phyloP scores from a whole-genome alignment of 2,329 filamentous ascomycete genomes.

The Zasmidium cellare region DNA sequence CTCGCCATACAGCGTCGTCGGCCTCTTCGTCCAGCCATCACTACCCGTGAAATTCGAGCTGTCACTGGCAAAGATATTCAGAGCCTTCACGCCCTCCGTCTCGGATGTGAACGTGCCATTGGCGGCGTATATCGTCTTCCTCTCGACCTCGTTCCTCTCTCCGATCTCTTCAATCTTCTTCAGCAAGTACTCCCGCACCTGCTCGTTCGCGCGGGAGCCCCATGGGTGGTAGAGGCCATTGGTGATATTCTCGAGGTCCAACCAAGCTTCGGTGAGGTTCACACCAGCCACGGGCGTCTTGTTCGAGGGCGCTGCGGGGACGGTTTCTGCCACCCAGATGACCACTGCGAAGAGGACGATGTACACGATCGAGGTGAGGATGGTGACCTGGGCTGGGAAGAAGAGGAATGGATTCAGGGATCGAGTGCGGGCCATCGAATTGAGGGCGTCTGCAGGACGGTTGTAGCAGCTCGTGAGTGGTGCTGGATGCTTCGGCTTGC shows the following conservation, averaged over 20 bases:
- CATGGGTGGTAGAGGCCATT: conserved; percentile 68
- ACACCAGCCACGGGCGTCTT: conserved; percentile 60
- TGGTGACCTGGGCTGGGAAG: conserved; percentile 74
- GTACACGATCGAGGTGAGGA: conserved; percentile 76
- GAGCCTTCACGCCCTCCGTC: conserved; percentile 13
- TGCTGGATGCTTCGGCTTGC: not conserved
- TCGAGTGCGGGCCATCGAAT: conserved; percentile 16
- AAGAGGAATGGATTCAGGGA: conserved; percentile 64
- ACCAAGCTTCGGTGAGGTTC: conserved; percentile 84
- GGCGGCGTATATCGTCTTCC: conserved; percentile 29
- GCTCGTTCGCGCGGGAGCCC: conserved; percentile 69
- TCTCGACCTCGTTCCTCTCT: conserved; percentile 57
- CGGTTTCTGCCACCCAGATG: conserved; percentile 72
- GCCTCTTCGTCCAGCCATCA: conserved; percentile 25
- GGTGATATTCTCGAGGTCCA: conserved; percentile 75
- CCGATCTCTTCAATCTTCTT: conserved; percentile 70
- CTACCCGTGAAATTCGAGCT: conserved; percentile 71
- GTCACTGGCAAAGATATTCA: conserved; percentile 74
- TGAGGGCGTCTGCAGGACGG: not conserved
- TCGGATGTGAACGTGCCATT: conserved; percentile 35
- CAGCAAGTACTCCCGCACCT: conserved; percentile 75
- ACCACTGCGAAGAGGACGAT: conserved; percentile 70
- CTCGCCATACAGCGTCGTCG: conserved; percentile 73
- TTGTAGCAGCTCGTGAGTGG: not conserved
- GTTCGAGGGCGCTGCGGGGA: conserved; percentile 70